Evolutionary conservation across 805 yeast genomes (phyloP), one percentile per base, ranked within the genome.

Genomic region (Ogataea ramenticola): DNA sequence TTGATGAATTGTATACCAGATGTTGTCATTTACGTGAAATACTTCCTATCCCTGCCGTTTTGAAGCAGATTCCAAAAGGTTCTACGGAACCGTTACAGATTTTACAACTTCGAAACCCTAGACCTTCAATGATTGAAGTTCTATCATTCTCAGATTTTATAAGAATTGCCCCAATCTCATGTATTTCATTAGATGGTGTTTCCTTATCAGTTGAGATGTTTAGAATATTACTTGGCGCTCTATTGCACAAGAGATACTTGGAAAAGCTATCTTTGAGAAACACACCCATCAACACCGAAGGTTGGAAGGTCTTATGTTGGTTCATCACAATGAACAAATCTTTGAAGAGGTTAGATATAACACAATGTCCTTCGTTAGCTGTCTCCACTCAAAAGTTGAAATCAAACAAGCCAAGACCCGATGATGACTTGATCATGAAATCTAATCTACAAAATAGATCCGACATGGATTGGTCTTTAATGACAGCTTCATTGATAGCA

Each of bases 1-100:
- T 84, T 43, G 96, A 87, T 53, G 74, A 79, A 39, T 71, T 91
- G 56, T 90, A 90, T 63, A 87, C 96, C 1, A 70, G 97, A 50
- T 91, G 97, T 61, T 90, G 97, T 60, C 97, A 90, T 61, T 67
- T 90, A 46, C 71, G 97, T 44, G 97, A 90, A 56, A 90, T 90
- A 45, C 62, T 90, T 48, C 97, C 98, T 2, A 90, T 90, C 41
- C 91, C 96, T 3, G 91, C 95, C 2, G 88, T 91, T 7, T 57
- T 86, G 52, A 83, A 84, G 55, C 96, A 87, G 58, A 72, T 90
- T 48, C 86, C 86, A 1, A 80, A 80, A 55, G 87, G 85, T 20
- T 80, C 88, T 26, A 74, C 81, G 39, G 80, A 86, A 1, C 95
- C 96, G 4, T 61, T 90, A 21, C 80, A 86, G 6, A 58, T 77